A percentile compares a stretch with the other conserved stretches of the same genome.
These are phyloP conservation scores for Colletotrichum horii DNA, from an alignment of 2,329 filamentous ascomycete genomes.

Conservation along the genomic window DNA sequence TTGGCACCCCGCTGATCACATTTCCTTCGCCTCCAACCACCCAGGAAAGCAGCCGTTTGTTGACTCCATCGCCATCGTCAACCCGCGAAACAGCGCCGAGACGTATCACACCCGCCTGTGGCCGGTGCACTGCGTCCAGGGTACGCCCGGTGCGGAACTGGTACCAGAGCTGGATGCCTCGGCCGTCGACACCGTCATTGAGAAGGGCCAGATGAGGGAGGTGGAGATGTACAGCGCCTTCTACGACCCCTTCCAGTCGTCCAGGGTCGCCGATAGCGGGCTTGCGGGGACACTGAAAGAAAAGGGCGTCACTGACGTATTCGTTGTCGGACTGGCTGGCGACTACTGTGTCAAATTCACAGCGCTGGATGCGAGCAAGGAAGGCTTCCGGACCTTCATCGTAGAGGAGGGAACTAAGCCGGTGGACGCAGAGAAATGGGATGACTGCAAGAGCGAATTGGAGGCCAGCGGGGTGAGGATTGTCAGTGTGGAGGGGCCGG, in stretches of 20 bases:
- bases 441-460: slow-evolving; percentile 57
- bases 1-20: slow-evolving; percentile 82
- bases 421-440: slow-evolving; percentile 69
- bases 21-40: slow-evolving; percentile 90
- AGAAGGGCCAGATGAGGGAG: slow-evolving; percentile 76
- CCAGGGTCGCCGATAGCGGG: slow-evolving; percentile 65
- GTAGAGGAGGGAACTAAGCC: slow-evolving; percentile 79
- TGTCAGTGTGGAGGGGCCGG: slow-evolving; percentile 60
- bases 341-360: slow-evolving; percentile 90
- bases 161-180: slow-evolving; percentile 70
- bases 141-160: slow-evolving; percentile 73
- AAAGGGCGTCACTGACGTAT: slow-evolving; percentile 75
- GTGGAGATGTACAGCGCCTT: slow-evolving; percentile 97
- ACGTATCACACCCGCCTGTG: slow-evolving; percentile 75
- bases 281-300: slow-evolving; percentile 63
- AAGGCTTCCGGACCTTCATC: slow-evolving; percentile 79
- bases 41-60: slow-evolving; percentile 69
- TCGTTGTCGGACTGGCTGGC: slow-evolving; percentile 82
- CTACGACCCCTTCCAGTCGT: slow-evolving; percentile 75
- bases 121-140: slow-evolving; percentile 88
- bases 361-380: slow-evolving; percentile 75
- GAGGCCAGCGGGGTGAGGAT: slow-evolving; percentile 64
- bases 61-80: slow-evolving; percentile 67
- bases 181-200: slow-evolving; percentile 69
- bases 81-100: slow-evolving; percentile 68